Base-by-base conservation (phyloP, 1,284 basidiomycete species). In the Tylopilus sp. region DNA sequence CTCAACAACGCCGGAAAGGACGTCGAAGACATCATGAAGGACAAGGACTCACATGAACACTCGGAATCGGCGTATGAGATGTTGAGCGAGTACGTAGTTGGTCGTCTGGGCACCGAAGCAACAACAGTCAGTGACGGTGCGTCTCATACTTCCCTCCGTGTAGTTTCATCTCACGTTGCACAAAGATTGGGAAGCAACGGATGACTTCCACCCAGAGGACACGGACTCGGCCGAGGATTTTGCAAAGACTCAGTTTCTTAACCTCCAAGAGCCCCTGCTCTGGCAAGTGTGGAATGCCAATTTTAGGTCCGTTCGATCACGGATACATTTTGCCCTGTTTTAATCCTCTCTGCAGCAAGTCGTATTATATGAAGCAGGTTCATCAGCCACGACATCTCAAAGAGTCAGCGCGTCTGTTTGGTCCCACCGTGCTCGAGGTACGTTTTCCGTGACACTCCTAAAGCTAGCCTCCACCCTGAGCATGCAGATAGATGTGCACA, bases 301-400 rank as follows among this genome's bases (percentile, higher is more conserved):
- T 65, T 97, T 90, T 64, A 88, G 82, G 83, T 81, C 48, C 16
- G 50, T 44, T 35, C 4, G 1, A 12, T 30, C 12, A 11, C 16
- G 0, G 7, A 8, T 5, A 2, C 5, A 1, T 34, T n/a, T 29
- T 10, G 26, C n/a, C 45, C 23, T 29, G 9, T 21, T 39, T 26
- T 42, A 40, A 35, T 30, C 39, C 19, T 38, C 41, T 40, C 26
- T 65, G 45, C 59, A 86, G 87, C 63, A 99, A 99, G 76, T 83
- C 89, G 19, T 99, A 97, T 67, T 99, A 99, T 69, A 76, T 99
- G 45, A 81, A 92, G 63, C 96, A 99, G 70, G 93, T 99, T 0
- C 96, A 99, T 70, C 92, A 96, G 70, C 91, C 96, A 7, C 84
- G 96, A 41, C 97, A 99, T 69, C 69, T 97, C 45, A 77, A 86